These are phyloP conservation scores for Zymoseptoria crescenta DNA, from an alignment of 2,329 filamentous ascomycete species.

Conservation along the genomic window DNA sequence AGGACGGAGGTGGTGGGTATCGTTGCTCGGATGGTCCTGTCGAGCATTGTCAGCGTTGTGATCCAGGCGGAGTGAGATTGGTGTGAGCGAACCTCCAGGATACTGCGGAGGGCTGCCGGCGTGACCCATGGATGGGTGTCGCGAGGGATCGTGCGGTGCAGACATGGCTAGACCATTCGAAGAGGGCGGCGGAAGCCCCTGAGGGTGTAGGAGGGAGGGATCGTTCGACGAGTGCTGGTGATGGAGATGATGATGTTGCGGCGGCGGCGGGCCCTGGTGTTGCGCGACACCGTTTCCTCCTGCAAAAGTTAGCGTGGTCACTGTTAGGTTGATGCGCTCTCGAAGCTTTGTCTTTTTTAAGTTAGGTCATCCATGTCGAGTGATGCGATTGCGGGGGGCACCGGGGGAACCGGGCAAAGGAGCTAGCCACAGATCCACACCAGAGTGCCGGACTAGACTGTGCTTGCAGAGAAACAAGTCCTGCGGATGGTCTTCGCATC, in stretches of 20 bases:
- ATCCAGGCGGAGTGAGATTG: neutral
- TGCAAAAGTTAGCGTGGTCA: neutral
- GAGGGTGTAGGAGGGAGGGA: slow-evolving; percentile 15
- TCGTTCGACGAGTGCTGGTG: slow-evolving; percentile 10
- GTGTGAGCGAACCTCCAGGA: slow-evolving; percentile 14
- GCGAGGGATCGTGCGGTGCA: slow-evolving; percentile 36
- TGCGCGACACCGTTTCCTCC: too few relatives aligned
- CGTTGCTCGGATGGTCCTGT: neutral
- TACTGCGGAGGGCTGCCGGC: slow-evolving; percentile 29
- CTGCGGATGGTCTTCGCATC: neutral
- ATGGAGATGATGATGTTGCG: neutral
- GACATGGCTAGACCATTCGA: slow-evolving; percentile 30
- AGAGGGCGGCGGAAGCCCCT: slow-evolving; percentile 19
- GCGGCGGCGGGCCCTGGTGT: too few relatives aligned
- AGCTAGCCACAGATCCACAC: neutral
- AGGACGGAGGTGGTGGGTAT: slow-evolving; percentile 32
- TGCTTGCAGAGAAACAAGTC: neutral
- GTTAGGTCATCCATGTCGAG: neutral
- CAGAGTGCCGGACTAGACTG: neutral
- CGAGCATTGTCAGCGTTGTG: neutral
- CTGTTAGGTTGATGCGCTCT: neutral
- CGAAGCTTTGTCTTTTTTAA: neutral
- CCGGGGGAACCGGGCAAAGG: too few relatives aligned
- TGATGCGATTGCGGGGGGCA: neutral
- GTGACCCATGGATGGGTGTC: slow-evolving; percentile 38